These are phyloP conservation scores for Blastobotrys serpentis DNA, from an alignment of 1,139 yeast genomes.

Conservation along the genomic window DNA sequence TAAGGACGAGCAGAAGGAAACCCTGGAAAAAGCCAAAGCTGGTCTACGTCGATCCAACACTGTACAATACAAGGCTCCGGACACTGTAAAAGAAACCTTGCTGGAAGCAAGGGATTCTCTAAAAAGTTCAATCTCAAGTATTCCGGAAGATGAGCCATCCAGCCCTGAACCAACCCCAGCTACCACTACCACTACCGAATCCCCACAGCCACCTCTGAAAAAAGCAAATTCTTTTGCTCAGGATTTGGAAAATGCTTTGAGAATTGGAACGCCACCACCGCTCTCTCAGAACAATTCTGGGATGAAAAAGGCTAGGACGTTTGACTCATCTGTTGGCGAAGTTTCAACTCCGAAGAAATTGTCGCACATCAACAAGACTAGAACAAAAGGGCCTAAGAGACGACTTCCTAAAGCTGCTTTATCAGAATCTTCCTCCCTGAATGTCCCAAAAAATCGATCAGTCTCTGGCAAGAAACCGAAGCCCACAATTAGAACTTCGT, in stretches of 20 bases:
- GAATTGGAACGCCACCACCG: slow-evolving; percentile 24
- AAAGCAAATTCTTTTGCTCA: slow-evolving; percentile 21
- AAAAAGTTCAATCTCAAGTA: slow-evolving; percentile 9
- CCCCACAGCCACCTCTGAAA: slow-evolving; percentile 5
- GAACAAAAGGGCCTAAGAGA: slow-evolving; percentile 76
- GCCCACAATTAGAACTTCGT: slow-evolving; percentile 33
- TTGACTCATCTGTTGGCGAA: slow-evolving; percentile 31
- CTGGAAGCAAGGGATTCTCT: slow-evolving; percentile 26
- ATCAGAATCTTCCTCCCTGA: slow-evolving; percentile 13
- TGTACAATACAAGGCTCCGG: slow-evolving; percentile 28
- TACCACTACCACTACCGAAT: background rate
- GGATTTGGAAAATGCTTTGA: slow-evolving; percentile 22
- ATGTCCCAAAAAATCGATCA: slow-evolving; percentile 7
- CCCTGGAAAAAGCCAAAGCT: slow-evolving; percentile 25
- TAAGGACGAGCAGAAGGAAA: slow-evolving; percentile 26
- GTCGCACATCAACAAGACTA: slow-evolving; percentile 57
- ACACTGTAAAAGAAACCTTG: slow-evolving; percentile 26
- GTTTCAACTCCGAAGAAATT: slow-evolving; percentile 36
- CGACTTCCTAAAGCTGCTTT: slow-evolving; percentile 54
- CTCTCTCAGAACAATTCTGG: slow-evolving; percentile 6
- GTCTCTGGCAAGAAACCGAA: slow-evolving; percentile 17
- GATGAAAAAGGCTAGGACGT: slow-evolving; percentile 34
- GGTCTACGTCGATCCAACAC: slow-evolving; percentile 28
- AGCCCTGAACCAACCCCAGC: background rate
- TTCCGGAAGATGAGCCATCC: slow-evolving; percentile 16